Percentiles rank a stretch among this genome's conserved stretches.
phyloP scores from a whole-genome alignment of 148 eudicot genomes.

The Camellia granthamiana region DNA sequence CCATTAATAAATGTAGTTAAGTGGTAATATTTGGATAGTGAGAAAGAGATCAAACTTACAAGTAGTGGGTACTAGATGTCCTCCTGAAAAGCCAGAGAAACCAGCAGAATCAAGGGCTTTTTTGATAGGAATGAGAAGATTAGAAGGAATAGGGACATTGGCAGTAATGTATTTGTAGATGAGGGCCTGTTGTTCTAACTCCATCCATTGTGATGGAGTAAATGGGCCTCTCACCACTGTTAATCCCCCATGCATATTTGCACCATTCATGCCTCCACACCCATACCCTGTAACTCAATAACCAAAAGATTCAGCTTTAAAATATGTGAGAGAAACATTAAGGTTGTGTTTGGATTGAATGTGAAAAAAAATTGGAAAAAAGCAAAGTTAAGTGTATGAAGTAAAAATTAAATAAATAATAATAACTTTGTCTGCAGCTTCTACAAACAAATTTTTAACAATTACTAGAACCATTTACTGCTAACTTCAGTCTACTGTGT shows the following conservation, averaged over 20 bases:
- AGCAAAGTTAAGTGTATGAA: no score
- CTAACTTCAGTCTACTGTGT: no score
- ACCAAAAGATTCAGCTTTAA: background rate
- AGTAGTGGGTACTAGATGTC: constrained; percentile 35
- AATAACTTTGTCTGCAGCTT: no score
- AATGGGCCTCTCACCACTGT: constrained; percentile 50
- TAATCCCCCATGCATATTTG: constrained; percentile 35
- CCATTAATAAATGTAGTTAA: background rate
- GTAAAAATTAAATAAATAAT: no score
- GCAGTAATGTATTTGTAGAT: constrained; percentile 63
- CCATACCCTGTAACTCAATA: constrained; percentile 39
- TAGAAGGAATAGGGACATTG: constrained; percentile 50
- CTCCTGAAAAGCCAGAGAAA: constrained; percentile 33
- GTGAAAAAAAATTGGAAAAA: no score
- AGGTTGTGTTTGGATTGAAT: no score
- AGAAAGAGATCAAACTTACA: constrained; percentile 24
- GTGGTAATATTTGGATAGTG: background rate
- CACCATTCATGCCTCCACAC: constrained; percentile 40
- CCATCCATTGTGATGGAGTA: constrained; percentile 72
- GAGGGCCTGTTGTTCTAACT: constrained; percentile 69
- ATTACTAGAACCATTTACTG: no score
- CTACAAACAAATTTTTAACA: no score
- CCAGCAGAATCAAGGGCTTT: constrained; percentile 64
- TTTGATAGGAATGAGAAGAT: constrained; percentile 55
- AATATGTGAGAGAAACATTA: background rate